phyloP scores from a whole-genome alignment of 441 rosid species.

The Theobroma grandiflorum region DNA sequence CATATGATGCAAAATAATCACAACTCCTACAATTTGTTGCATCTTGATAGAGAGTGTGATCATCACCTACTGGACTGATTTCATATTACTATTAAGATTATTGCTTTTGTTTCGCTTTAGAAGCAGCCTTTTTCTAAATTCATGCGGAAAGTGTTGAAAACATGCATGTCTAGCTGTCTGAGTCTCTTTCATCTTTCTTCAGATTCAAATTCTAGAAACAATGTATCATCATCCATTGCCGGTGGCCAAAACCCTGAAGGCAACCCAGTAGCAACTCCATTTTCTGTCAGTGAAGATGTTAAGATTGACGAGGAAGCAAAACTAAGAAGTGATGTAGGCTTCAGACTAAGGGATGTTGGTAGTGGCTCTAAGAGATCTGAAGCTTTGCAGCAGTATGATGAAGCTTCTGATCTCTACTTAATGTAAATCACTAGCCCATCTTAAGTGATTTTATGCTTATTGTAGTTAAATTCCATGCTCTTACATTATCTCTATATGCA shows the following conservation, averaged over 20 bases:
- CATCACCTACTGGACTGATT: neutral
- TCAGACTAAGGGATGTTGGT: slow-evolving; percentile 29
- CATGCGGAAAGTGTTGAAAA: neutral
- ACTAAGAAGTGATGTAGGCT: slow-evolving; percentile 28
- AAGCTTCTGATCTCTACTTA: slow-evolving; percentile 65
- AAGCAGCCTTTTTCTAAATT: neutral
- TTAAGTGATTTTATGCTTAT: neutral
- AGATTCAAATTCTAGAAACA: slow-evolving; percentile 39
- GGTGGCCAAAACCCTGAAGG: slow-evolving; percentile 34
- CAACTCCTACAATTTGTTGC: neutral
- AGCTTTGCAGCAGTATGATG: slow-evolving; percentile 46
- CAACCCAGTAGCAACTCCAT: slow-evolving; percentile 30
- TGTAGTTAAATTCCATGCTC: neutral
- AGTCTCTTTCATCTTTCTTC: slow-evolving; percentile 22
- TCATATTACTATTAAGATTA: neutral
- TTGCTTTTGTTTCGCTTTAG: neutral
- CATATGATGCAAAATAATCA: neutral
- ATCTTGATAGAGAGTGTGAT: neutral
- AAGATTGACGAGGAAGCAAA: slow-evolving; percentile 27
- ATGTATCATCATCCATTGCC: slow-evolving; percentile 25
- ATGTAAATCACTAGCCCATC: slow-evolving; percentile 50
- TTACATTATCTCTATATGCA: neutral
- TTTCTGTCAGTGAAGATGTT: slow-evolving; percentile 32
- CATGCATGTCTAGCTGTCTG: neutral
- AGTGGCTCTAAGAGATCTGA: slow-evolving; percentile 34